A percentile compares a stretch with the other conserved stretches of the same genome.
Conservation (phyloP, 1,284 basidiomycete species). For the Heterobasidion annosum region DNA sequence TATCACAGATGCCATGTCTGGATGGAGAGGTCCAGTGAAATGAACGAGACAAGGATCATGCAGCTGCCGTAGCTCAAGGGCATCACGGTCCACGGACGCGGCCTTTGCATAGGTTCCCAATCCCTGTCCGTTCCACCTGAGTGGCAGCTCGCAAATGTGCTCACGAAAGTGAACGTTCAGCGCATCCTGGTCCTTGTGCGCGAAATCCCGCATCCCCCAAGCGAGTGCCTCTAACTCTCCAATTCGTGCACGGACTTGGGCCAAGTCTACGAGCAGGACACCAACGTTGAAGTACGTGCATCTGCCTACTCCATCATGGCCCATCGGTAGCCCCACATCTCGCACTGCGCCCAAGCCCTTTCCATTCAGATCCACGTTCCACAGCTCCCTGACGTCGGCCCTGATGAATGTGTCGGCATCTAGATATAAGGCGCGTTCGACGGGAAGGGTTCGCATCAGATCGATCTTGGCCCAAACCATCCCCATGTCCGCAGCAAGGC, state of each 20-base stretch:
- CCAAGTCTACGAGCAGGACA: conserved; percentile 41
- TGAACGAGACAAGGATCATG: conserved; percentile 40
- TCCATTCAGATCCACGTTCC: conserved; percentile 34
- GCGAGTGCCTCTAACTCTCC: conserved; percentile 19
- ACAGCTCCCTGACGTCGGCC: conserved; percentile 29
- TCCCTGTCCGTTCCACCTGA: conserved; percentile 49
- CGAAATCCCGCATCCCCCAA: conserved; percentile 18
- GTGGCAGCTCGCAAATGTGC: conserved; percentile 29
- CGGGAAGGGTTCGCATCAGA: conserved; percentile 33
- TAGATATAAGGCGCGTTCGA: conserved; percentile 42
- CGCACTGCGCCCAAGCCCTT: conserved; percentile 31
- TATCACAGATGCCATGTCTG: conserved; percentile 31
- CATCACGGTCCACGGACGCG: conserved; percentile 24
- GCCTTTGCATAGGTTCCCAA: conserved; percentile 42
- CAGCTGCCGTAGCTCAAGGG: conserved; percentile 24
- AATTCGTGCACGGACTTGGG: conserved; percentile 22
- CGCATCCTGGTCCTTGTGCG: conserved; percentile 39
- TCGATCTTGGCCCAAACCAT: conserved; percentile 43
- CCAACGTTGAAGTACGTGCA: conserved; percentile 47
- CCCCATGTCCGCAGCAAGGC: conserved; percentile 21
- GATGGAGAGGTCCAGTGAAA: conserved; percentile 48
- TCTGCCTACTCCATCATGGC: conserved; percentile 24
- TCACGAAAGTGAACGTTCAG: conserved; percentile 37
- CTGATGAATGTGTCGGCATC: conserved; percentile 45
- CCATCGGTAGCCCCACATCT: conserved; percentile 44